These are phyloP conservation scores for Microthyrium microscopicum DNA, from an alignment of 2,329 filamentous ascomycete species.

Conservation along the genomic window DNA sequence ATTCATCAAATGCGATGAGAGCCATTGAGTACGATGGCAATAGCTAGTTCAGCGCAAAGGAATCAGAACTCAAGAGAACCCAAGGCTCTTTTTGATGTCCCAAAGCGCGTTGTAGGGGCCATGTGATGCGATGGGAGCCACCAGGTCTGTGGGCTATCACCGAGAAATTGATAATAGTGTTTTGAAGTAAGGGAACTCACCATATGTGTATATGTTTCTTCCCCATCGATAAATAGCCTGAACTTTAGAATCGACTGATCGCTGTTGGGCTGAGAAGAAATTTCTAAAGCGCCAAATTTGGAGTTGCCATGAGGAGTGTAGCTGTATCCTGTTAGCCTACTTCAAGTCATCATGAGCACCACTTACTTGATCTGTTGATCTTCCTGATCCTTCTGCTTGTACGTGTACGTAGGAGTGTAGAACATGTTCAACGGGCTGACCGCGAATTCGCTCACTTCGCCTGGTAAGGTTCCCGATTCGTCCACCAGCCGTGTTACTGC, in stretches of 20 bases:
- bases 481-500: conserved; percentile 75
- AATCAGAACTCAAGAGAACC: no score
- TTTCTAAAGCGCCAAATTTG: conserved; percentile 74
- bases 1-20: no score
- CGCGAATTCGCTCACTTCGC: conserved; percentile 69
- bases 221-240: conserved; percentile 64
- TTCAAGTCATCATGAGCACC: not conserved
- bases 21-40: no score
- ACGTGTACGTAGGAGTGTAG: conserved; percentile 71
- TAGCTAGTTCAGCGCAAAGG: no score
- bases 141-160: no score
- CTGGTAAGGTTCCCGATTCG: conserved; percentile 34
- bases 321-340: conserved; percentile 20
- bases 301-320: conserved; percentile 73
- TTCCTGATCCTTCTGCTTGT: conserved; percentile 62
- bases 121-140: no score
- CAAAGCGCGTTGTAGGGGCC: no score
- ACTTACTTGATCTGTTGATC: conserved; percentile 74
- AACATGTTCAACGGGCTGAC: conserved; percentile 89
- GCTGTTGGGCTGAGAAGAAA: conserved; percentile 47
- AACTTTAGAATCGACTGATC: conserved; percentile 64
- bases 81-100: no score
- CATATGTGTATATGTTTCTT: conserved; percentile 49
- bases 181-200: no score
- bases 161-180: no score